phyloP scores from a whole-genome alignment of 306 rosid genomes.

The Echinosophora koreensis region DNA sequence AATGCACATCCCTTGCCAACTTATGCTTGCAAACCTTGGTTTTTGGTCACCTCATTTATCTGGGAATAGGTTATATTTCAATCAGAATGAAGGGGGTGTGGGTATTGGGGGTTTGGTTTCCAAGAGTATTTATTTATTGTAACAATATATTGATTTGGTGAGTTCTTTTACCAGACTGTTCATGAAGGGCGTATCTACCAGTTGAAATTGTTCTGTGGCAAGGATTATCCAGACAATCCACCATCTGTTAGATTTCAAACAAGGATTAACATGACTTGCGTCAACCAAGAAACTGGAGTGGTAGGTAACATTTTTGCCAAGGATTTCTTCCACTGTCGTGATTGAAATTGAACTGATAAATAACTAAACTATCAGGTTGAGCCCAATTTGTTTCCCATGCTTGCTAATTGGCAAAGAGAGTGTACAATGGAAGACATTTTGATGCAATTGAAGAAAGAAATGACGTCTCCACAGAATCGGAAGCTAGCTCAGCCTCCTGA shows the following conservation, averaged over 20 bases:
- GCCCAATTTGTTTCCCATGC: slow-evolving; percentile 90
- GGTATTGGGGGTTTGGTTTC: slow-evolving; percentile 24
- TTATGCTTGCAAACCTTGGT: neutral
- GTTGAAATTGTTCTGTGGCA: slow-evolving; percentile 89
- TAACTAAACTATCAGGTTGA: slow-evolving; percentile 75
- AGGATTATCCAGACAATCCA: slow-evolving; percentile 92
- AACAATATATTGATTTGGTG: slow-evolving; percentile 32
- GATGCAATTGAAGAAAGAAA: slow-evolving; percentile 94
- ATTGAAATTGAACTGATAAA: slow-evolving; percentile 50
- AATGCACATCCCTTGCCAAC: slow-evolving; percentile 14
- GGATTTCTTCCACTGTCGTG: slow-evolving; percentile 26
- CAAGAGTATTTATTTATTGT: neutral
- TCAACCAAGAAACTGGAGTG: slow-evolving; percentile 88
- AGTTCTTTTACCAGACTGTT: slow-evolving; percentile 70
- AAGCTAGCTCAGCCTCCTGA: slow-evolving; percentile 94
- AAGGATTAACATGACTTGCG: slow-evolving; percentile 91
- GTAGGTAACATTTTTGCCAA: slow-evolving; percentile 58
- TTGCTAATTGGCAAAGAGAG: slow-evolving; percentile 93
- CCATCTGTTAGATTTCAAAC: slow-evolving; percentile 96
- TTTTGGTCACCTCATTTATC: neutral
- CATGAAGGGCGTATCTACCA: slow-evolving; percentile 97
- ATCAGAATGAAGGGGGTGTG: slow-evolving; percentile 28
- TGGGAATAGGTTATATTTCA: slow-evolving; percentile 33
- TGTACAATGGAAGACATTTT: slow-evolving; percentile 89
- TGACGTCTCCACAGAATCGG: slow-evolving; percentile 93